A percentile compares a stretch with the other conserved stretches of the same genome.
Conservation (phyloP, 164 flowering plant species). For the Magnolia changhungtana region DNA sequence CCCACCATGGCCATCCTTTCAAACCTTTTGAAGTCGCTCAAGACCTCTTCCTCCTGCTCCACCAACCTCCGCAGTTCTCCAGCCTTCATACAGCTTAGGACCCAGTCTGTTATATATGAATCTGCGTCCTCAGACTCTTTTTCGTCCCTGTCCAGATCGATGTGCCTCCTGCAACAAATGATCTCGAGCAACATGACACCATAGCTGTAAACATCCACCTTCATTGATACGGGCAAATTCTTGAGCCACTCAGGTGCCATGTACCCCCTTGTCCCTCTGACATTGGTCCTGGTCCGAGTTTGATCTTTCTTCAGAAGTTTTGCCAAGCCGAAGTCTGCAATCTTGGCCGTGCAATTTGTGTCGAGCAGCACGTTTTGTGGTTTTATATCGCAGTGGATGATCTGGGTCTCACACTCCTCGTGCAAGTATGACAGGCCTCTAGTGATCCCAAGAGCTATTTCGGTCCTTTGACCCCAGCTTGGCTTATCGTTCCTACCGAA, state of each 20-base stretch:
- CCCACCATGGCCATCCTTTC: slow-evolving; percentile 36
- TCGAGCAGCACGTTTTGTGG: slow-evolving; percentile 27
- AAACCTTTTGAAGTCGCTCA: slow-evolving; percentile 14
- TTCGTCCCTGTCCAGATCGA: slow-evolving; percentile 10
- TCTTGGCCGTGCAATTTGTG: slow-evolving; percentile 18
- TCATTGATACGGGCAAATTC: slow-evolving; percentile 15
- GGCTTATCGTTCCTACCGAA: slow-evolving; percentile 19
- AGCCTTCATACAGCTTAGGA: slow-evolving; percentile 14
- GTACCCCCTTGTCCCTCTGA: slow-evolving; percentile 25
- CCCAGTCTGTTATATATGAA: slow-evolving; percentile 22
- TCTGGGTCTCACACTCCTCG: slow-evolving; percentile 21
- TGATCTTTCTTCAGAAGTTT: slow-evolving; percentile 21
- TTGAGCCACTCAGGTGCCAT: slow-evolving; percentile 26
- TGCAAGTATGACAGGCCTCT: slow-evolving; percentile 23
- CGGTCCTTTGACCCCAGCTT: slow-evolving; percentile 22
- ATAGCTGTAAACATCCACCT: slow-evolving; percentile 29
- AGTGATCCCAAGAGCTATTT: slow-evolving; percentile 22
- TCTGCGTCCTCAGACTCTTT: slow-evolving; percentile 2
- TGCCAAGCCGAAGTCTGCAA: slow-evolving; percentile 37
- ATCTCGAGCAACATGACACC: slow-evolving; percentile 27
- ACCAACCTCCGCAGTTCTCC: slow-evolving; percentile 4
- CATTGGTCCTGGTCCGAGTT: slow-evolving; percentile 15
- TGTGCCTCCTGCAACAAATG: slow-evolving; percentile 23
- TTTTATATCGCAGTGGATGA: slow-evolving; percentile 30
- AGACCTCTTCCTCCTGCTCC: slow-evolving; percentile 15